Evolutionary conservation across 78 protist genomes (phyloP).

Genomic region (Diacronema lutheri): DNA sequence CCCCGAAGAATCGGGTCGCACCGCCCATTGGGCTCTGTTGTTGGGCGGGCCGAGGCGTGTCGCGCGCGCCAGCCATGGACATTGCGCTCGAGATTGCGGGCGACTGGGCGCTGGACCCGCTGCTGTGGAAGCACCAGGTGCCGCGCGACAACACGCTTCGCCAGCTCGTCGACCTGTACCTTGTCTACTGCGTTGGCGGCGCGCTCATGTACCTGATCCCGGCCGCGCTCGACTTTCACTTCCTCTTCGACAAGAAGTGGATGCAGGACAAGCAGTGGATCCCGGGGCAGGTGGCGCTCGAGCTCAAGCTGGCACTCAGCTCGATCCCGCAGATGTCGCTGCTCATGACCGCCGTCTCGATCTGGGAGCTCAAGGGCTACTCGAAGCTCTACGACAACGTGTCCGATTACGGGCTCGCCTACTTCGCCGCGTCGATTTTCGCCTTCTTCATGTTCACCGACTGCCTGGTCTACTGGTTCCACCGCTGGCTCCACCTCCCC

Average conservation of each 20-base stretch:
- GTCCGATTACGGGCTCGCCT: constrained; percentile 12
- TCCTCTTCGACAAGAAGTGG: background rate
- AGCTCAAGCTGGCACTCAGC: background rate
- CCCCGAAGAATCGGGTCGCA: too few species aligned
- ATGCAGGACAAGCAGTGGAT: background rate
- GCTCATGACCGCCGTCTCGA: background rate
- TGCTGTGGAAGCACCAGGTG: too few species aligned
- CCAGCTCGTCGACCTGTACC: too few species aligned
- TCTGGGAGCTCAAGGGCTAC: constrained; percentile 36
- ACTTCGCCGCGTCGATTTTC: background rate
- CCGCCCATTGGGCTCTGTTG: too few species aligned
- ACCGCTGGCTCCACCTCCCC: constrained; percentile 65
- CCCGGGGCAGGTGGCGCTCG: background rate
- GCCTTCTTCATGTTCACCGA: constrained; percentile 68
- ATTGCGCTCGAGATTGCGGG: too few species aligned
- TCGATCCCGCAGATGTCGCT: constrained; percentile 32
- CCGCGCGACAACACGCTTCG: too few species aligned
- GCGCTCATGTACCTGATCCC: too few species aligned
- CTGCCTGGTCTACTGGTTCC: constrained; percentile 74
- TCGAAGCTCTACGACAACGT: constrained; percentile 38
- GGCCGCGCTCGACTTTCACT: too few species aligned
- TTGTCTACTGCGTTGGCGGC: too few species aligned
- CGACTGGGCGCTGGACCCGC: too few species aligned
- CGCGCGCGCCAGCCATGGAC: too few species aligned
- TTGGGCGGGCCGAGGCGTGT: too few species aligned